phyloP scores from a whole-genome alignment of 148 eudicot species.

The Persicaria tinctoria region DNA sequence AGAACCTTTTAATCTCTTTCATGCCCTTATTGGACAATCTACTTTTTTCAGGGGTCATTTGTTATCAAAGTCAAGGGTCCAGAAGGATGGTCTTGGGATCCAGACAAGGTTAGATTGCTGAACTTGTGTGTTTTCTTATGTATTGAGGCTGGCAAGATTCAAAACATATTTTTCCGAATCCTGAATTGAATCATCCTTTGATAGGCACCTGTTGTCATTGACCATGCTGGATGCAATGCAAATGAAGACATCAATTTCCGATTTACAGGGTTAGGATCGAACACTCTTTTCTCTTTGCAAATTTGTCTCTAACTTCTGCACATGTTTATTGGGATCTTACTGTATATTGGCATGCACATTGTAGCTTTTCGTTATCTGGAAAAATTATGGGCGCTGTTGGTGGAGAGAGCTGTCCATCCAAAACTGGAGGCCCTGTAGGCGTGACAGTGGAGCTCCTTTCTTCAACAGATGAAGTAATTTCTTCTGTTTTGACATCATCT shows the following conservation, averaged over 20 bases:
- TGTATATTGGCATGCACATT: constrained; percentile 14
- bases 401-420: constrained; percentile 65
- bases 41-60: constrained; percentile 71
- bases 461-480: constrained; percentile 46
- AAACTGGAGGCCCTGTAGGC: constrained; percentile 79
- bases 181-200: constrained; percentile 19
- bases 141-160: constrained; percentile 1
- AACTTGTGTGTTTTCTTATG: not conserved
- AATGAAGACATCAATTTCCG: constrained; percentile 93
- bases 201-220: constrained; percentile 75
- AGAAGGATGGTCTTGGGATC: constrained; percentile 94
- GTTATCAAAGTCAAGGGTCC: constrained; percentile 87
- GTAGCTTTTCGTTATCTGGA: constrained; percentile 82
- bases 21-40: constrained; percentile 9
- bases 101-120: constrained; percentile 61
- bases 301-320: not conserved
- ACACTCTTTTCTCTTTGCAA: not conserved
- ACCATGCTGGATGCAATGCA: constrained; percentile 85
- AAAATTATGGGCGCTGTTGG: constrained; percentile 84
- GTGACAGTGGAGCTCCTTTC: constrained; percentile 79
- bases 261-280: constrained; percentile 66
- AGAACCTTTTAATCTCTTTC: not conserved
- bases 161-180: not conserved
- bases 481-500: constrained; percentile 66
- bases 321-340: not conserved